Percentiles rank a stretch among this genome's conserved stretches.
These are phyloP conservation scores for Mollisiaceae sp. DNA, from an alignment of 2,329 filamentous ascomycete genomes.

Conservation along the genomic window DNA sequence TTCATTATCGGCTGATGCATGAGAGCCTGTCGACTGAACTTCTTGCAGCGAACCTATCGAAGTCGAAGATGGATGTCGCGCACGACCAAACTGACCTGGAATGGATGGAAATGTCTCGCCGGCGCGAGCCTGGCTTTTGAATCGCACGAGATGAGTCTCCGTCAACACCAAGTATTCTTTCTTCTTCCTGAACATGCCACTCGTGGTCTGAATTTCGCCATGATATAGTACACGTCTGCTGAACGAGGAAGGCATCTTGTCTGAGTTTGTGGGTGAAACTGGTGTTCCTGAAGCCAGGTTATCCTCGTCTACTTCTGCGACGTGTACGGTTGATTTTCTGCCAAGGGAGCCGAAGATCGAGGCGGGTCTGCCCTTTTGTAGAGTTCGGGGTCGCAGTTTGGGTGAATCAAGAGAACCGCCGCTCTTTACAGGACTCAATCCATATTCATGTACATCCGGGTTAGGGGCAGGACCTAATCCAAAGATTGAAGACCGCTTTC, in stretches of 20 bases:
- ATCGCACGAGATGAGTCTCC: constrained; percentile 69
- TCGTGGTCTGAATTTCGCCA: constrained; percentile 73
- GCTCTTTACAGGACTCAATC: constrained; percentile 32
- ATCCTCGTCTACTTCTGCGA: constrained; percentile 37
- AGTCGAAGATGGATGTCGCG: constrained; percentile 60
- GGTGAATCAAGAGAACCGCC: constrained; percentile 33
- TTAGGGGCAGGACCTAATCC: constrained; percentile 32
- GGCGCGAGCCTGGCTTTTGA: constrained; percentile 70
- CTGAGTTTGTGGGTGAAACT: constrained; percentile 29
- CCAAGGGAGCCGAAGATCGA: constrained; percentile 44
- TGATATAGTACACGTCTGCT: constrained; percentile 61
- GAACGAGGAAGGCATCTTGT: constrained; percentile 21
- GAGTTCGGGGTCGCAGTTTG: constrained; percentile 36
- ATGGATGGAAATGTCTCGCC: constrained; percentile 65
- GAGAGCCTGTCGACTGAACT: constrained; percentile 55
- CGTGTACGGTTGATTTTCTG: constrained; percentile 38
- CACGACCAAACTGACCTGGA: constrained; percentile 48
- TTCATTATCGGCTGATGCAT: constrained; percentile 57
- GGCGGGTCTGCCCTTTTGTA: constrained; percentile 41
- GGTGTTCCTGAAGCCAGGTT: constrained; percentile 31
- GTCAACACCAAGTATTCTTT: constrained; percentile 75
- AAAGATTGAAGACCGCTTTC: constrained; percentile 39
- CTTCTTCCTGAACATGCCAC: constrained; percentile 73
- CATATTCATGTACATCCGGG: constrained; percentile 31
- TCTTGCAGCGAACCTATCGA: constrained; percentile 68